Percentiles rank a stretch among this genome's conserved stretches.
These are phyloP conservation scores for Lipomyces chichibuensis DNA, from an alignment of 805 yeast genomes.

Conservation along the genomic window DNA sequence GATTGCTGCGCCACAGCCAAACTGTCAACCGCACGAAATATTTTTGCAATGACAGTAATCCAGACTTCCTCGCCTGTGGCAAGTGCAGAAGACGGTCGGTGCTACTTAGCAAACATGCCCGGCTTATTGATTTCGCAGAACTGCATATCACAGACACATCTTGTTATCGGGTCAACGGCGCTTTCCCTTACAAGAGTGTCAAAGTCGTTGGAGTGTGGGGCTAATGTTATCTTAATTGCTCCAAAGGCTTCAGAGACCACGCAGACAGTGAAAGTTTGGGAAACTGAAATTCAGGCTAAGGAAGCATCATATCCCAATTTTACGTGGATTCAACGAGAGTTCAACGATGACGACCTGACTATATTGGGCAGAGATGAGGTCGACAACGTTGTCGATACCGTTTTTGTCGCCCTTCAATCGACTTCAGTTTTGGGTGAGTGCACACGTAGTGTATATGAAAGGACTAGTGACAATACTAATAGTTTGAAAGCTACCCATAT, in stretches of 20 bases:
- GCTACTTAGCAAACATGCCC: constrained; percentile 13
- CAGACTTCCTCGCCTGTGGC: background rate
- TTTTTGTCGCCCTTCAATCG: constrained; percentile 60
- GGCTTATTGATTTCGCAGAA: constrained; percentile 28
- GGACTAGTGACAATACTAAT: background rate
- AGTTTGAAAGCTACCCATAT: constrained; percentile 47
- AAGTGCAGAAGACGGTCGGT: background rate
- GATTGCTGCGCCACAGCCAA: too few relatives aligned
- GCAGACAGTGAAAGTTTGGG: constrained; percentile 9
- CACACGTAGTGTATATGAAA: background rate
- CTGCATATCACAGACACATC: constrained; percentile 31
- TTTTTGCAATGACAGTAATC: background rate
- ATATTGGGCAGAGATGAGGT: constrained; percentile 65
- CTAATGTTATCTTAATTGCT: constrained; percentile 25
- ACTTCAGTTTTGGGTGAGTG: constrained; percentile 13
- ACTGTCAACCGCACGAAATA: background rate
- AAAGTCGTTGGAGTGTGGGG: constrained; percentile 31
- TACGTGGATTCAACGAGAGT: constrained; percentile 44
- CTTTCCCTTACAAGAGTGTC: constrained; percentile 30
- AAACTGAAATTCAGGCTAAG: constrained; percentile 8
- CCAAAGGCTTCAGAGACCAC: constrained; percentile 8
- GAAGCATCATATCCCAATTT: background rate
- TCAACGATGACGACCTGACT: constrained; percentile 52
- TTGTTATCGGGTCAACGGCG: constrained; percentile 33
- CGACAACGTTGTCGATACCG: constrained; percentile 69